Base-by-base conservation (phyloP, 2,329 filamentous ascomycete genomes). In the Penicillium glabrum region DNA sequence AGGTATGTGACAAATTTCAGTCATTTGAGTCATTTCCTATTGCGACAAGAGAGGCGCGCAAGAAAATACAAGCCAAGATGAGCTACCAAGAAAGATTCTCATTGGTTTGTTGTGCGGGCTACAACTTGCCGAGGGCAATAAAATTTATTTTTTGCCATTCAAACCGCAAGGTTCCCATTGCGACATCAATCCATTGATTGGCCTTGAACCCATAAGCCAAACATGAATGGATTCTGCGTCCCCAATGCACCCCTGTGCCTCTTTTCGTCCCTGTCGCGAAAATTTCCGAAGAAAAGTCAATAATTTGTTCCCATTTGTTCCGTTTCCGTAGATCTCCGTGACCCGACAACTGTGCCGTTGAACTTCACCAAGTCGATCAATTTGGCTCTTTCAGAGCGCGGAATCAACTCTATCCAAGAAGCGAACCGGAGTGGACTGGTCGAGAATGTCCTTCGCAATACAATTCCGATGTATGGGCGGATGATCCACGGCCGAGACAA, bases 331-430 rank as follows among this genome's bases (percentile, higher is more conserved):
- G 95, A 99, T 78, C 86, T 98, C 48, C 87, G 95, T 41, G 87
- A 96, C 72, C 87, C 89, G 2, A 83, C 86, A 2, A 96, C 90
- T 0, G 86, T 87, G 29, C 93, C 93, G 3, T 82, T 98, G 59
- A 97, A 97, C 75, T 97, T 97, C 71, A 96, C 93, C 59, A 96
- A 92, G 74, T 98, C 95, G n/a, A 99, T 99, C 80, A 99, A 99
- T 71, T 79, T 99, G 54, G 93, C 95, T 23, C 81, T 99, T 1
- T 98, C 95, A 0, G 93, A 98, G 72, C 87, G 95, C 57, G 95
- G 95, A 31, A 93, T 98, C 72, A 90, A 95, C 73, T 90, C 93
- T 23, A 88, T 99, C 76, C 84, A 85, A 51, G 80, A 89, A 65
- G 86, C 90, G 1, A 84, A 86, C 26, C 83, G 87, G 31, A 77